Evolutionary conservation across 148 eudicot species (phyloP), one percentile per base, ranked within the genome.

Genomic region (Mesembryanthemum crystallinum): DNA sequence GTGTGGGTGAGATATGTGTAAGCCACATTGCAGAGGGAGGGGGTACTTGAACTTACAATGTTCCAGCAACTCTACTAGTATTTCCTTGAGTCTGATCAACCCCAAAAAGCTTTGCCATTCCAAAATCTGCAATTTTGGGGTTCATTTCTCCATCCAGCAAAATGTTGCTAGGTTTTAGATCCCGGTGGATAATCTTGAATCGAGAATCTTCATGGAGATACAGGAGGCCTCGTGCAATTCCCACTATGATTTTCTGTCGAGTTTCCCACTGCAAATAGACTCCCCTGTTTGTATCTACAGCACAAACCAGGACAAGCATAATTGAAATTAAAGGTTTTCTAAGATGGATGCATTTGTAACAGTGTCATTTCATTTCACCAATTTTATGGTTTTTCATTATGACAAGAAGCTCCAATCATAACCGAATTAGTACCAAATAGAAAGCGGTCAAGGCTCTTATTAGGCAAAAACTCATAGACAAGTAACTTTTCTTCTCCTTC

Each of bases 201-300:
- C 71, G 55, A 71, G 81, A 78, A 27, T 78, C 71, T 61, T 79
- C 77, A 57, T 79, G 82, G 18, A 79, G 73, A 32, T 79, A 79
- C 57, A 73, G 49, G 13, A 79, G 37, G 23, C 82, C 82, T 59
- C 67, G 42, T 37, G 79, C 76, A 64, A 76, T 58, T 24, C 83
- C 83, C 4, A 25, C 39, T 63, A 80, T 69, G 37, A 76, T 71
- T 15, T 80, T 80, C 33, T 70, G 52, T 21, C 83, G 62, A 11
- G 76, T 76, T 23, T 64, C 35, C 83, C 83, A 80, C 5, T 54
- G n/a, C 32, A 76, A 69, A 30, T 12, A 45, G 28, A 24, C 52
- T 18, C 59, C 24, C 7, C 43, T 76, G 14, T 51, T 25, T 18
- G 73, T 15, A 58, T 76, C 79, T 76, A 24, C 71, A 69, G 9